phyloP scores from a whole-genome alignment of 192 early-diverging fungal genomes.

The Podila horticola region DNA sequence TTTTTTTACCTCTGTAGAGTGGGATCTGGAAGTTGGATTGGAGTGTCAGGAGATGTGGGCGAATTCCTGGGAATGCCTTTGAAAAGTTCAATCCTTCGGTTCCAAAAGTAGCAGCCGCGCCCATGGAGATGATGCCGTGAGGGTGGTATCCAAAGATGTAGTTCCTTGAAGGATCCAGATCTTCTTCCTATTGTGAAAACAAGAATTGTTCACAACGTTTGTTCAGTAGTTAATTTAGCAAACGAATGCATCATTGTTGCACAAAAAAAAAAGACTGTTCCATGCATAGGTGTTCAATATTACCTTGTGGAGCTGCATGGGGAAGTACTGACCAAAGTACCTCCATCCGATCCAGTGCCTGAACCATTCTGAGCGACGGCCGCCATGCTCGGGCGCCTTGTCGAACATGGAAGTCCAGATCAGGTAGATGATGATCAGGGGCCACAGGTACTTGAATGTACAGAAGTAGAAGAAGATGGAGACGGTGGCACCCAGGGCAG shows the following conservation, averaged over 20 bases:
- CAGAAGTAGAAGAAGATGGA: slow-evolving; percentile 70
- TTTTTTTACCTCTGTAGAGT: slow-evolving; percentile 67
- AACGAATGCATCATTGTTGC: neutral
- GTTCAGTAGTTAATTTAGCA: slow-evolving; percentile 24
- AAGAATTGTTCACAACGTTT: neutral
- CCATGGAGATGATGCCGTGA: slow-evolving; percentile 89
- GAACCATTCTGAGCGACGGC: slow-evolving; percentile 64
- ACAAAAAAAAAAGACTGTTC: neutral
- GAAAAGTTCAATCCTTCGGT: slow-evolving; percentile 85
- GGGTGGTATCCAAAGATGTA: slow-evolving; percentile 96
- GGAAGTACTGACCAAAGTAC: slow-evolving; percentile 86
- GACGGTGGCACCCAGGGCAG: slow-evolving; percentile 59
- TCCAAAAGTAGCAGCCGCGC: slow-evolving; percentile 83
- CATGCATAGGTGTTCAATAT: neutral
- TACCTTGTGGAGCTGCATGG: slow-evolving; percentile 79
- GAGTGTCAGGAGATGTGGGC: slow-evolving; percentile 83
- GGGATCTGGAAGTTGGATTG: slow-evolving; percentile 86
- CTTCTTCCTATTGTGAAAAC: slow-evolving; percentile 68
- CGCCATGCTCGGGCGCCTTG: slow-evolving; percentile 84
- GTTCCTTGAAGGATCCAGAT: slow-evolving; percentile 83
- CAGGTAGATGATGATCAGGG: slow-evolving; percentile 73
- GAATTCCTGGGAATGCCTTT: slow-evolving; percentile 81
- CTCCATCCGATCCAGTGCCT: slow-evolving; percentile 72
- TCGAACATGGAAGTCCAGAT: slow-evolving; percentile 74
- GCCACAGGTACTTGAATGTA: slow-evolving; percentile 59